phyloP scores from a whole-genome alignment of 306 rosid genomes.

The Inga leiocalycina region DNA sequence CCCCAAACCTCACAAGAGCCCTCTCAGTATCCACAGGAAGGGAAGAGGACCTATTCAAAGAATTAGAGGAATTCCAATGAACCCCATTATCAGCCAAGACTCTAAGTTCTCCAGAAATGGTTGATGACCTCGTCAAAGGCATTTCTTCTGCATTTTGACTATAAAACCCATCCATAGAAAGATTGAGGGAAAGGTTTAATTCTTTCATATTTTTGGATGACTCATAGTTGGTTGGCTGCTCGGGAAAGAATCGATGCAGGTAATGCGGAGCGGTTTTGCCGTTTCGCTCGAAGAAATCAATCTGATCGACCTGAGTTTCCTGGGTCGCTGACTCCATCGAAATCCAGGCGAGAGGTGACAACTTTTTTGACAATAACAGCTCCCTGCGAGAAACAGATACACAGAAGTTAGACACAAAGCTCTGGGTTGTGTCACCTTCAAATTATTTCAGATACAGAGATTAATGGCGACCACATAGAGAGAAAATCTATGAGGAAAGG shows the following conservation, averaged over 20 bases:
- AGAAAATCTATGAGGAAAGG: neutral
- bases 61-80: neutral
- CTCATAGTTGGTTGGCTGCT: neutral
- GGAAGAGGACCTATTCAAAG: slow-evolving; percentile 16
- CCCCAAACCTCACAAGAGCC: slow-evolving; percentile 42
- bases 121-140: slow-evolving; percentile 27
- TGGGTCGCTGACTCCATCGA: slow-evolving; percentile 40
- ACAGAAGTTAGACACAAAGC: neutral
- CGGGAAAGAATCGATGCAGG: slow-evolving; percentile 13
- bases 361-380: neutral
- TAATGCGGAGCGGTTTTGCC: neutral
- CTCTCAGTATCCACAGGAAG: slow-evolving; percentile 27
- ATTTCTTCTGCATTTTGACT: slow-evolving; percentile 29
- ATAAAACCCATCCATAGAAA: slow-evolving; percentile 22
- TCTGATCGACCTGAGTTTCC: neutral
- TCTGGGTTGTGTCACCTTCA: neutral
- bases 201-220: neutral
- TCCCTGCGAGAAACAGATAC: neutral
- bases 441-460: neutral
- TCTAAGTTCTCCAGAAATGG: slow-evolving; percentile 10
- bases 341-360: slow-evolving; percentile 27
- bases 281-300: neutral
- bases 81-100: slow-evolving; percentile 3
- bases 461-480: neutral
- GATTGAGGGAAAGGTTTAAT: slow-evolving; percentile 37